A percentile compares a stretch with the other conserved stretches of the same genome.
phyloP scores from a whole-genome alignment of 2,329 filamentous ascomycete genomes.

The Hymenoscyphus infarciens region DNA sequence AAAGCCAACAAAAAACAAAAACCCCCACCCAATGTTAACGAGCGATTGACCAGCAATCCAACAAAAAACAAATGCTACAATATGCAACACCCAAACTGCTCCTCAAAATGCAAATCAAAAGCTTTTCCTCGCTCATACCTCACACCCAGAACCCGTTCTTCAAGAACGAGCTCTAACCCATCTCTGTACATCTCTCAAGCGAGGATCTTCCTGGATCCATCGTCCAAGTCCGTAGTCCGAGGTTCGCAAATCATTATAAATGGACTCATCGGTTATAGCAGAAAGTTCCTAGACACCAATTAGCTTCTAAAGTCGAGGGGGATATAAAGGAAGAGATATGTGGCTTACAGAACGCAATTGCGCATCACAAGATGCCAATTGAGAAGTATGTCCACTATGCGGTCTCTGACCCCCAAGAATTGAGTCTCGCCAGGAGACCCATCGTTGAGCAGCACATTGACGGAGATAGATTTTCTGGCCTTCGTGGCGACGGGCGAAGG shows the following conservation, averaged over 20 bases:
- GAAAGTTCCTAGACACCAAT: constrained; percentile 48
- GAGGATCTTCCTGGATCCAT: constrained; percentile 62
- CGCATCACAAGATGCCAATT: constrained; percentile 52
- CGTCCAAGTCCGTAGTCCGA: constrained; percentile 54
- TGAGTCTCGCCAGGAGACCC: constrained; percentile 52
- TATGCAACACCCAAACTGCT: constrained; percentile 12
- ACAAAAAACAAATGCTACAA: not conserved
- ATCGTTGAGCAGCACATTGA: constrained; percentile 57
- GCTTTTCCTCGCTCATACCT: not conserved
- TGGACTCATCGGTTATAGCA: constrained; percentile 54
- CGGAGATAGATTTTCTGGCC: constrained; percentile 62
- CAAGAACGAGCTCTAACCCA: constrained; percentile 49
- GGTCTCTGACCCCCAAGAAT: constrained; percentile 52
- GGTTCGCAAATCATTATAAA: constrained; percentile 53
- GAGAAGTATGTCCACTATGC: constrained; percentile 44
- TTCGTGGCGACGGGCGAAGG: constrained; percentile 58
- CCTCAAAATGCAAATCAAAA: constrained; percentile 9
- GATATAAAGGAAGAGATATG: not conserved
- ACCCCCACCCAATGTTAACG: constrained; percentile 20
- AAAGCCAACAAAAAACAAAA: constrained; percentile 6
- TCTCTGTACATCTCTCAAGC: constrained; percentile 52
- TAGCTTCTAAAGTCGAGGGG: not conserved
- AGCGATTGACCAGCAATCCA: not conserved
- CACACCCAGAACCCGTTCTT: constrained; percentile 3
- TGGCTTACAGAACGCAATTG: constrained; percentile 53